Base-by-base conservation (phyloP, 495 filamentous ascomycete species). In the Filosporella fistucella region DNA sequence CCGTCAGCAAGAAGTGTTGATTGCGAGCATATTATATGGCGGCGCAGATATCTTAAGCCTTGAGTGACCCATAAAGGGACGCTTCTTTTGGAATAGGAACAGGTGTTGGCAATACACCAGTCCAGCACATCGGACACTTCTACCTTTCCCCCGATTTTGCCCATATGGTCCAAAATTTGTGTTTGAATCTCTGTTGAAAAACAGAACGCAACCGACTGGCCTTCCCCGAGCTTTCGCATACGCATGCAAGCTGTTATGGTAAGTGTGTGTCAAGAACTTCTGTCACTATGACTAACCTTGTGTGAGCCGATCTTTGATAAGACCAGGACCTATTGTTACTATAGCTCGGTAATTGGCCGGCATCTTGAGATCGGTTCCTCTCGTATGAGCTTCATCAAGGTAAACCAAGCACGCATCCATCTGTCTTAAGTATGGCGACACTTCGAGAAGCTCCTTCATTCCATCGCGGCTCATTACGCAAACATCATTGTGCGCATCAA, bases 311-410 rank as follows among this genome's bases (percentile, higher is more conserved):
- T 91, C 85, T 58, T 91, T 90, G 0, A 83, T 84, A 4, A 86
- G 61, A n/a, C 69, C 65, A 0, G 80, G 70, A 0, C 86, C 84
- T 0, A 91, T 66, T 0, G 83, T 90, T 5, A 93, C 76, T 3
- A 82, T 82, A 2, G 82, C 88, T 11, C 76, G 63, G 46, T 78
- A 81, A 11, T 68, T 13, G 0, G 45, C 45, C 0, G 87, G 86
- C 3, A 93, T 56, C 52, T 74, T 81, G 8, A 93, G 55, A 55
- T 91, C 86, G 1, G 78, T 86, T 0, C 88, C 88, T 53, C 88
- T 64, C 0, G 88, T 89, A 52, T 93, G 88, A 0, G 77, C 76
- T 51, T 93, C 79, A 39, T 90, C 87, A 1, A 91, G 68, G 55
- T 83, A 91, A 0, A 91, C 77, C 0, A 87, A 64, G 52, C 85